Conservation (phyloP, 148 eudicot species). For the Chenopodium berlandieri region DNA sequence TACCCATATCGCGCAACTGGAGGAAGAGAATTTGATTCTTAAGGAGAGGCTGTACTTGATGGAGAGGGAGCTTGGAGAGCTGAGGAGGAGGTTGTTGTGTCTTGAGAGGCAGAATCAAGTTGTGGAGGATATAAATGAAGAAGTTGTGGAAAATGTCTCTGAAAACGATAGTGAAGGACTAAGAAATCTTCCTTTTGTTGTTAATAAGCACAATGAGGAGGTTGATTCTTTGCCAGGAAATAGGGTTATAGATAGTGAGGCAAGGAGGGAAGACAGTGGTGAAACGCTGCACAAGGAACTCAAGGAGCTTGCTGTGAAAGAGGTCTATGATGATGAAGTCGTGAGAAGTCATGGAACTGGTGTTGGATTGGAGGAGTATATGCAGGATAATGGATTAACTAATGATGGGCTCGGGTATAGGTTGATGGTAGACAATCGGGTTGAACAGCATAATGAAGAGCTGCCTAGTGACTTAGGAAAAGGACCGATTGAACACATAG, state of each 20-base stretch:
- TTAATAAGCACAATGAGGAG: slow-evolving; percentile 43
- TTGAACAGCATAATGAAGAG: slow-evolving; percentile 11
- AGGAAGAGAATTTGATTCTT: slow-evolving; percentile 83
- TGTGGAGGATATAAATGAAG: slow-evolving; percentile 57
- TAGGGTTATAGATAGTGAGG: slow-evolving; percentile 22
- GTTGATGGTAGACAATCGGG: neutral
- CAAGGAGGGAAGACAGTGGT: slow-evolving; percentile 18
- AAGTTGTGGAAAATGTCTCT: slow-evolving; percentile 73
- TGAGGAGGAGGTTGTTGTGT: slow-evolving; percentile 68
- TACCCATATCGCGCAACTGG: slow-evolving; percentile 75
- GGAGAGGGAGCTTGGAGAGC: slow-evolving; percentile 86
- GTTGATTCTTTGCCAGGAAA: slow-evolving; percentile 34
- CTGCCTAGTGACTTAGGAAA: neutral
- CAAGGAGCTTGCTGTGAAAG: slow-evolving; percentile 24
- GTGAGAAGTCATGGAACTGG: slow-evolving; percentile 1
- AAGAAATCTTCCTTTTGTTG: slow-evolving; percentile 30
- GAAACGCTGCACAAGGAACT: slow-evolving; percentile 23
- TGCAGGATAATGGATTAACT: slow-evolving; percentile 15
- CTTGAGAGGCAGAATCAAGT: slow-evolving; percentile 64
- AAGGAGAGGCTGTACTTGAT: slow-evolving; percentile 84
- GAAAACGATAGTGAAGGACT: slow-evolving; percentile 72
- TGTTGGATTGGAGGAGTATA: slow-evolving; percentile 15
- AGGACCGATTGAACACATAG: neutral
- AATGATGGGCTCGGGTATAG: slow-evolving; percentile 18
- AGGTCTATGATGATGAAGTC: slow-evolving; percentile 14